Evolutionary conservation across 139 green algal species (phyloP).

Genomic region (Coelastrella sp.): DNA sequence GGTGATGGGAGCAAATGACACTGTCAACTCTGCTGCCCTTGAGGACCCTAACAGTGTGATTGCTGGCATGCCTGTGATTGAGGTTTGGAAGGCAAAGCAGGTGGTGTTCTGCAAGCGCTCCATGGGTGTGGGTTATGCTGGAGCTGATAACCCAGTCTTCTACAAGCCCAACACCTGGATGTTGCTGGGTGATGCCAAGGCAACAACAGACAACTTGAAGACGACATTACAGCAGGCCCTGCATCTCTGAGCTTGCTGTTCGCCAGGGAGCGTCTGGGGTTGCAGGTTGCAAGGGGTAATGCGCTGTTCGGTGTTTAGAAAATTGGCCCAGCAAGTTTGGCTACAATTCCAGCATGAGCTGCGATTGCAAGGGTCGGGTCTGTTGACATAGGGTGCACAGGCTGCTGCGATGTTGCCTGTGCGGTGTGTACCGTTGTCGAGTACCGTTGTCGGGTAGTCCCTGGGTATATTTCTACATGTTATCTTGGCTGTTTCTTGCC

Average conservation of each 20-base stretch:
- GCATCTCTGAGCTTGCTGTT: background rate
- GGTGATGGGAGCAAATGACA: constrained; percentile 82
- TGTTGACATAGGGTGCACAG: too few relatives aligned
- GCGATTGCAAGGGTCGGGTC: too few relatives aligned
- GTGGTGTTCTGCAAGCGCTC: constrained; percentile 90
- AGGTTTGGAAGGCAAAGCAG: constrained; percentile 88
- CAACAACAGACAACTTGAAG: constrained; percentile 25
- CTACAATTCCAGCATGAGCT: too few relatives aligned
- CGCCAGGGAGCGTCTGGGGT: background rate
- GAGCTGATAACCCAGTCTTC: constrained; percentile 89
- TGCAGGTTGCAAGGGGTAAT: background rate
- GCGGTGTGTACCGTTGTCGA: too few relatives aligned
- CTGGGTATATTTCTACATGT: too few relatives aligned
- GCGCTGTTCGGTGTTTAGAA: background rate
- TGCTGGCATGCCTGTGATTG: constrained; percentile 73
- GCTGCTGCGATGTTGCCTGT: too few relatives aligned
- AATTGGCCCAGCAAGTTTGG: too few relatives aligned
- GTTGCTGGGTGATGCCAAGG: constrained; percentile 75
- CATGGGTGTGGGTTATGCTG: constrained; percentile 89
- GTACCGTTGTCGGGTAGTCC: too few relatives aligned
- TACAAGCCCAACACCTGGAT: constrained; percentile 87
- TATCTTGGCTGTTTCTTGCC: too few relatives aligned
- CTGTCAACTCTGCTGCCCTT: constrained; percentile 88
- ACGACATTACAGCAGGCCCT: background rate
- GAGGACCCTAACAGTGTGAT: constrained; percentile 91